Percentiles rank a stretch among this genome's conserved stretches.
phyloP scores from a whole-genome alignment of 2,329 filamentous ascomycete genomes.

The Incumbomyces delicatus region DNA sequence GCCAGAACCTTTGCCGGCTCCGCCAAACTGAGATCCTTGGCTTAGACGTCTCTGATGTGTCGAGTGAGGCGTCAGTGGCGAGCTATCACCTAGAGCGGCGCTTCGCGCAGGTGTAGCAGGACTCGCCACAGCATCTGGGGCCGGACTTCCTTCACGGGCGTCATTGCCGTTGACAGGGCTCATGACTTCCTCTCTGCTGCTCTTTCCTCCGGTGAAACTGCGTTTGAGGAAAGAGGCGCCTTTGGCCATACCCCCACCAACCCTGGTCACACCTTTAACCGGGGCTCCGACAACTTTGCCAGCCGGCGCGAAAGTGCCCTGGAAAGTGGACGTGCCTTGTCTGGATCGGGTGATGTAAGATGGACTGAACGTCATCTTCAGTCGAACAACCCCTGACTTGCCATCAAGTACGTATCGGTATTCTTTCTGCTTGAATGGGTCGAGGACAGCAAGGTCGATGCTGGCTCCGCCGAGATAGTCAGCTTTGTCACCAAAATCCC shows the following conservation, averaged over 20 bases:
- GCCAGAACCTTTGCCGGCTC: constrained; percentile 43
- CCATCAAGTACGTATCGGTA: constrained; percentile 69
- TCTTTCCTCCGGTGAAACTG: constrained; percentile 67
- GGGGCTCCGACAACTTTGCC: constrained; percentile 88
- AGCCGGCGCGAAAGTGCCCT: constrained; percentile 76
- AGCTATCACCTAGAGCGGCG: constrained; percentile 10
- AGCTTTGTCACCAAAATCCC: constrained; percentile 92
- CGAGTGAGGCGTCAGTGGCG: constrained; percentile 14
- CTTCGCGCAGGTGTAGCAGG: constrained; percentile 16
- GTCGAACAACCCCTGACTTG: constrained; percentile 71
- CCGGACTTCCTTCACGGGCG: constrained; percentile 3
- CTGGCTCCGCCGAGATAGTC: constrained; percentile 72
- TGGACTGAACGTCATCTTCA: constrained; percentile 85
- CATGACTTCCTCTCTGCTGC: constrained; percentile 31
- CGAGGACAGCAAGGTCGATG: constrained; percentile 68
- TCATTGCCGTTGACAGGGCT: constrained; percentile 10
- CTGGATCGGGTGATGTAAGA: constrained; percentile 79
- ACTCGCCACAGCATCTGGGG: constrained; percentile 7
- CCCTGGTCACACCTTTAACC: constrained; percentile 80
- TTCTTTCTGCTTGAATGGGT: constrained; percentile 76
- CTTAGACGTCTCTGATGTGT: constrained; percentile 39
- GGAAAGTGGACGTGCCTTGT: constrained; percentile 87
- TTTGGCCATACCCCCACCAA: constrained; percentile 74
- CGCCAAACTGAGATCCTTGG: constrained; percentile 44
- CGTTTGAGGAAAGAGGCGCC: constrained; percentile 85